phyloP scores from a whole-genome alignment of 352 stramenopile genomes.

The Pythium diclinum region DNA sequence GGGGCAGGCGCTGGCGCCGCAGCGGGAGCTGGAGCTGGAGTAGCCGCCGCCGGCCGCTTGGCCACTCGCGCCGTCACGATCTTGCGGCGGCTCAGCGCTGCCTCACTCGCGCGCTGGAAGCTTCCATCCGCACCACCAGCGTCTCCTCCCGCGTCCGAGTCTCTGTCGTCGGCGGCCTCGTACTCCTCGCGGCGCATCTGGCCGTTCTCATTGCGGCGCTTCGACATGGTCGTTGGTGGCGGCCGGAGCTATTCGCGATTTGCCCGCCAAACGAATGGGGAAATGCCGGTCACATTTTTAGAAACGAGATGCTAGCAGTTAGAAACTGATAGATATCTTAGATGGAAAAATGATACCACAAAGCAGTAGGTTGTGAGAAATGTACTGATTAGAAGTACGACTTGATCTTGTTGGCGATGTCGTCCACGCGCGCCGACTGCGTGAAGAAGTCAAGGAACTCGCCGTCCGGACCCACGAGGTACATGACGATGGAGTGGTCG shows the following conservation, averaged over 20 bases:
- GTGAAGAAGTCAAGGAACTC: conserved; percentile 99
- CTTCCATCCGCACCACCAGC: conserved; percentile 41
- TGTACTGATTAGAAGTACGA: conserved; percentile 48
- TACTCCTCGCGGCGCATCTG: conserved; percentile 87
- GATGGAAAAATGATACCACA: neutral
- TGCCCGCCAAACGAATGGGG: conserved; percentile 12
- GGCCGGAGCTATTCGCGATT: neutral
- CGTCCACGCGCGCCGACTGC: conserved; percentile 93
- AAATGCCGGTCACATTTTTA: neutral
- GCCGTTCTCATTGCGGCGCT: conserved; percentile 82
- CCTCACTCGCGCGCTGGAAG: conserved; percentile 70
- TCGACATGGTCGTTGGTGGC: conserved; percentile 45
- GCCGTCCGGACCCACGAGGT: conserved; percentile 95
- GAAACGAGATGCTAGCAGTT: neutral
- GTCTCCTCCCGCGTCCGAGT: conserved; percentile 24
- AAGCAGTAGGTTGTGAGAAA: neutral
- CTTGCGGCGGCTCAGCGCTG: conserved; percentile 65
- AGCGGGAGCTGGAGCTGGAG: conserved; percentile 9
- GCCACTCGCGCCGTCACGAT: conserved; percentile 67
- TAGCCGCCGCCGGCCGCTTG: conserved; percentile 23
- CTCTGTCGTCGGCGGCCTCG: conserved; percentile 46
- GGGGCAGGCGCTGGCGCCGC: neutral
- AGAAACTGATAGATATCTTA: neutral
- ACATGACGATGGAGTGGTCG: conserved; percentile 99
- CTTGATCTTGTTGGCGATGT: conserved; percentile 95